phyloP scores from a whole-genome alignment of 805 yeast genomes.

The Candida anglica region DNA sequence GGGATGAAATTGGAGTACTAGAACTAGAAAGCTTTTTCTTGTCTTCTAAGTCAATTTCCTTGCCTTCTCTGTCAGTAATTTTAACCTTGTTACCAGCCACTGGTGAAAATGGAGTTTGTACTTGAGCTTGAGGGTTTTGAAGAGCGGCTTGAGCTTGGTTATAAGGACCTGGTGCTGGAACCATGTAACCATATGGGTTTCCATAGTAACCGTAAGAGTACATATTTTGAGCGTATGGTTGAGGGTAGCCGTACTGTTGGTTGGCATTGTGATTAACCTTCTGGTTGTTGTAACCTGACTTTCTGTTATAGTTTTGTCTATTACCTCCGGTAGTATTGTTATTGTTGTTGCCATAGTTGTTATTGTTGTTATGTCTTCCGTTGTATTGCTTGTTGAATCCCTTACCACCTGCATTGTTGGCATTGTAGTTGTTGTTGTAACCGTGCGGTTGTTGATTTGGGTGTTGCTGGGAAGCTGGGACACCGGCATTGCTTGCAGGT shows the following conservation, averaged over 20 bases:
- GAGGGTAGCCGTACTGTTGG: conserved; percentile 18
- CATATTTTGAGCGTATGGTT: conserved; percentile 20
- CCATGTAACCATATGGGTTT: conserved; percentile 18
- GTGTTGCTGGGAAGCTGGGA: conserved; percentile 1
- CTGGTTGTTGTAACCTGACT: conserved; percentile 8
- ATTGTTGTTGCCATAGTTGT: conserved; percentile 4
- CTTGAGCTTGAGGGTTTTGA: conserved; percentile 6
- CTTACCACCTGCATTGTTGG: conserved; percentile 2
- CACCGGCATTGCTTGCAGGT: too few species aligned
- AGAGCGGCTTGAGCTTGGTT: conserved; percentile 8
- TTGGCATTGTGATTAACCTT: conserved; percentile 14
- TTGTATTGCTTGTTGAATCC: conserved; percentile 5
- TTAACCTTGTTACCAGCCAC: conserved; percentile 24
- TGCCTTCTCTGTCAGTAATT: conserved; percentile 41
- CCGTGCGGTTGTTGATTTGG: conserved; percentile 4
- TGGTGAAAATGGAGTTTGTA: conserved; percentile 2
- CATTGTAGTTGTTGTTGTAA: conserved; percentile 5
- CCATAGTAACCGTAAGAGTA: conserved; percentile 26
- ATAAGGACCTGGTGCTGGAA: conserved; percentile 4
- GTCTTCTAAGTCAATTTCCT: conserved; percentile 38
- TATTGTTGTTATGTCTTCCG: conserved; percentile 3
- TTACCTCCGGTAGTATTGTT: conserved; percentile 6
- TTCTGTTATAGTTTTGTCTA: conserved; percentile 1
- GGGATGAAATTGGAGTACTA: conserved; percentile 29
- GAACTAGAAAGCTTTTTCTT: conserved; percentile 29